A percentile compares a stretch with the other conserved stretches of the same genome.
phyloP scores from a whole-genome alignment of 768 basidiomycete genomes.

The Boletus pseudo-olivaceus region DNA sequence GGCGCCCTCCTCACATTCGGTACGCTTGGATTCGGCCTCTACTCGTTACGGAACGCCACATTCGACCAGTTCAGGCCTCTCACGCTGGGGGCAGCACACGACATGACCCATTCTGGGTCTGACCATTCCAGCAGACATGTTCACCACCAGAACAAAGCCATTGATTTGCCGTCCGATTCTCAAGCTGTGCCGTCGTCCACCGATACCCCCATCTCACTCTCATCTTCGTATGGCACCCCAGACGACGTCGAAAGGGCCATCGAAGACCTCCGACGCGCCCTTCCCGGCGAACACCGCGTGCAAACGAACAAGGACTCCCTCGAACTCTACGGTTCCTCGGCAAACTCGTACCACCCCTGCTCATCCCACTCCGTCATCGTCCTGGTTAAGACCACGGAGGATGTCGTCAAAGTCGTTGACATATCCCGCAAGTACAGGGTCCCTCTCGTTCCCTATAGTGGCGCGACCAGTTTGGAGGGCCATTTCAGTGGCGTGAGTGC shows the following conservation, averaged over 20 bases:
- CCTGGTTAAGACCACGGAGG: slow-evolving; percentile 64
- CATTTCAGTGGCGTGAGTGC: slow-evolving; percentile 70
- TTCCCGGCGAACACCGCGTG: slow-evolving; percentile 48
- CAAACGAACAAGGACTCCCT: slow-evolving; percentile 50
- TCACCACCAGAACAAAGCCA: slow-evolving; percentile 5
- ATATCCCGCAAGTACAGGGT: slow-evolving; percentile 70
- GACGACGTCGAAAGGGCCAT: slow-evolving; percentile 51
- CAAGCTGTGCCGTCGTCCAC: neutral
- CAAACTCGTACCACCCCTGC: slow-evolving; percentile 63
- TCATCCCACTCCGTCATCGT: slow-evolving; percentile 57
- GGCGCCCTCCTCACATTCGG: slow-evolving; percentile 22
- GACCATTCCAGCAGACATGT: neutral
- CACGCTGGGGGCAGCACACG: neutral
- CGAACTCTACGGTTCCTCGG: slow-evolving; percentile 59
- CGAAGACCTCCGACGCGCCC: slow-evolving; percentile 42
- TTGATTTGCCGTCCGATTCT: neutral
- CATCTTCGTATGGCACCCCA: slow-evolving; percentile 42
- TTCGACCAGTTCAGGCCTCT: slow-evolving; percentile 6
- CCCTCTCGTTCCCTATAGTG: slow-evolving; percentile 79
- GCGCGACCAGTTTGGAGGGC: slow-evolving; percentile 85
- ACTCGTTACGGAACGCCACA: slow-evolving; percentile 10
- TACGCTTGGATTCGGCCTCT: slow-evolving; percentile 15
- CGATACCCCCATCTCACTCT: slow-evolving; percentile 1
- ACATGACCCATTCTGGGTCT: neutral
- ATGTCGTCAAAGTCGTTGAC: slow-evolving; percentile 78